Evolutionary conservation across 2,329 filamentous ascomycete species (phyloP).

Genomic region (Arthrinium puccinioides): DNA sequence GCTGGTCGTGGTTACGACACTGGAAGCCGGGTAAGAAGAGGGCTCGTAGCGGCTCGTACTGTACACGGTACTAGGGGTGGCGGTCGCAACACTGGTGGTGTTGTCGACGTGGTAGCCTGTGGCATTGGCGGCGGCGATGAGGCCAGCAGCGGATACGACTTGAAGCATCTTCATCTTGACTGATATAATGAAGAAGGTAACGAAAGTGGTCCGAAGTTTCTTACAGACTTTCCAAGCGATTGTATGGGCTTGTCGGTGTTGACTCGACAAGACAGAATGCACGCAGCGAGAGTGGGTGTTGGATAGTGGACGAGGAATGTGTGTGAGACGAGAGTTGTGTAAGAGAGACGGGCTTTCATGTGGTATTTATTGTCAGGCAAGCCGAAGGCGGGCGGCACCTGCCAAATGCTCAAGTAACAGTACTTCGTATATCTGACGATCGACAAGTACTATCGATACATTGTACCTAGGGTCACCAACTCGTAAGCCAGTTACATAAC

Average conservation of each 20-base stretch:
- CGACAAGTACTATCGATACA: no score
- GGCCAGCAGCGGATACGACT: slow-evolving; percentile 21
- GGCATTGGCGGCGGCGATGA: slow-evolving; percentile 21
- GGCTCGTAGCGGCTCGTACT: no score
- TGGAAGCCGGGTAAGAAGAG: no score
- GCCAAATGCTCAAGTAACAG: no score
- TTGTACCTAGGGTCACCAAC: no score
- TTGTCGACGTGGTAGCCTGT: slow-evolving; percentile 24
- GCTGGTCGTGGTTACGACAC: no score
- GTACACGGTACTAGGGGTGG: no score
- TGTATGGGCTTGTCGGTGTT: slow-evolving; percentile 9
- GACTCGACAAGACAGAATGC: slow-evolving; percentile 7
- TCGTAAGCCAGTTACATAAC: no score
- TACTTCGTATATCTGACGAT: no score
- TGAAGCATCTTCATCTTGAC: slow-evolving; percentile 29
- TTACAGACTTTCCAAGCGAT: slow-evolving; percentile 15
- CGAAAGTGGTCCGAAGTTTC: slow-evolving; percentile 12
- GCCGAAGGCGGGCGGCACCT: no score
- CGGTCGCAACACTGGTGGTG: no score
- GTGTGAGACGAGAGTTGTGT: neutral
- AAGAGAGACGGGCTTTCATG: neutral
- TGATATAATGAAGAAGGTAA: slow-evolving; percentile 12
- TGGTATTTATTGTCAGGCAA: neutral
- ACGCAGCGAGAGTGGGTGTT: slow-evolving; percentile 1
- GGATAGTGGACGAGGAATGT: neutral